Evolutionary conservation across 768 basidiomycete genomes (phyloP).

Genomic region (Mycena filopes): DNA sequence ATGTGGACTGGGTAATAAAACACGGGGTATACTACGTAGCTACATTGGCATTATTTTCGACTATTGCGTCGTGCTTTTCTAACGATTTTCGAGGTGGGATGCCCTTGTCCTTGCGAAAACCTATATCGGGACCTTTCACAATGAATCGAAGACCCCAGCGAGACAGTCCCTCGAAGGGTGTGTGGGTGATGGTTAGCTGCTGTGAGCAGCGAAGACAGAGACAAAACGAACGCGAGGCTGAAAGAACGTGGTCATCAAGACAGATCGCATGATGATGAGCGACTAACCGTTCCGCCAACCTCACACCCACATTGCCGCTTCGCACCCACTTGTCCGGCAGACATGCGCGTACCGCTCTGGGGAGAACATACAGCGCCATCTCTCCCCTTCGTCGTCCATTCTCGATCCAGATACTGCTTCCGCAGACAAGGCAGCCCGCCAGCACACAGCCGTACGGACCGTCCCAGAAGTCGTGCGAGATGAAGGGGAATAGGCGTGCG

Average conservation of each 20-base stretch:
- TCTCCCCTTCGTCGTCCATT: conserved; percentile 77
- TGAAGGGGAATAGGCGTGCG: conserved; percentile 69
- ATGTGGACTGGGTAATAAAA: conserved; percentile 75
- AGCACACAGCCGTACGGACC: conserved; percentile 77
- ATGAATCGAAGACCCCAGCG: conserved; percentile 78
- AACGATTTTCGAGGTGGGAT: neutral
- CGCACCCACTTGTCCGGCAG: conserved; percentile 66
- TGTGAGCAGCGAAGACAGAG: conserved; percentile 74
- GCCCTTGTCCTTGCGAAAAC: conserved; percentile 60
- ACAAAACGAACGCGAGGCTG: conserved; percentile 63
- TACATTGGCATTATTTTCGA: conserved; percentile 18
- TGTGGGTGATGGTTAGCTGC: conserved; percentile 70
- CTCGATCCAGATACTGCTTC: conserved; percentile 83
- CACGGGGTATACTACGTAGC: conserved; percentile 24
- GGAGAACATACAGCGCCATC: conserved; percentile 83
- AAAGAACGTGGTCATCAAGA: conserved; percentile 5
- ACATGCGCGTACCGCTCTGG: conserved; percentile 71
- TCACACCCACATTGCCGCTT: conserved; percentile 52
- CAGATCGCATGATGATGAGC: neutral
- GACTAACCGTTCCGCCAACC: conserved; percentile 65
- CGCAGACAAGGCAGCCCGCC: conserved; percentile 75
- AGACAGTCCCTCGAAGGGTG: conserved; percentile 76
- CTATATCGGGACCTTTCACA: conserved; percentile 66
- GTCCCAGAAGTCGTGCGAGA: conserved; percentile 86
- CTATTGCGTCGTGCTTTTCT: conserved; percentile 41